phyloP scores from a whole-genome alignment of 495 filamentous ascomycete genomes.

The Xeromyces bisporus region DNA sequence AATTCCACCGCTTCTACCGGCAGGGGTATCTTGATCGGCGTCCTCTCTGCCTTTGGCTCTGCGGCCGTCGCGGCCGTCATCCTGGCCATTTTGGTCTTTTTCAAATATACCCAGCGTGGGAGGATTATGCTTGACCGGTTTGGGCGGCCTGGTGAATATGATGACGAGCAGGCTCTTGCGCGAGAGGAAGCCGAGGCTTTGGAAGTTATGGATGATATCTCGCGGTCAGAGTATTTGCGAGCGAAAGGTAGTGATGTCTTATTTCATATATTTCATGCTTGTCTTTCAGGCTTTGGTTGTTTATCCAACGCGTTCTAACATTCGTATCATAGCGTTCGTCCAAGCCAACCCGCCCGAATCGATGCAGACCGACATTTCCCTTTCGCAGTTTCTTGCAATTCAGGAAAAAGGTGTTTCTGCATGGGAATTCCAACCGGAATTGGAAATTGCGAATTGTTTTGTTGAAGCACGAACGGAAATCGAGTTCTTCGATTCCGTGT shows the following conservation, averaged over 20 bases:
- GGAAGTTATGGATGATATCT: constrained; percentile 88
- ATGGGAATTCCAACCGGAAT: constrained; percentile 96
- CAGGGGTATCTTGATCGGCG: constrained; percentile 82
- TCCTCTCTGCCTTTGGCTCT: constrained; percentile 92
- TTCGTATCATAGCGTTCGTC: constrained; percentile 53
- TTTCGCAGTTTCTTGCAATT: constrained; percentile 94
- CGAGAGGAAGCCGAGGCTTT: constrained; percentile 89
- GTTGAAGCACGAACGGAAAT: constrained; percentile 93
- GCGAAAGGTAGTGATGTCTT: constrained; percentile 90
- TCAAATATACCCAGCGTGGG: constrained; percentile 74
- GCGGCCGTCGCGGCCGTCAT: constrained; percentile 67
- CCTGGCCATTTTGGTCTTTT: constrained; percentile 80
- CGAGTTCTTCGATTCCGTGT: constrained; percentile 95
- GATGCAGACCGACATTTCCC: constrained; percentile 84
- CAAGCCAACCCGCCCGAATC: constrained; percentile 93
- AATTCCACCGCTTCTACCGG: constrained; percentile 37
- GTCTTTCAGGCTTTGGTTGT: constrained; percentile 1
- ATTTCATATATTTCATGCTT: background rate
- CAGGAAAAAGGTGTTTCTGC: constrained; percentile 98
- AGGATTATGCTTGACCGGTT: constrained; percentile 89
- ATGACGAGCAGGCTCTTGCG: constrained; percentile 86
- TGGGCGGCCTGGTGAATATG: constrained; percentile 86
- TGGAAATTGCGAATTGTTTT: constrained; percentile 98
- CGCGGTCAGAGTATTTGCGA: constrained; percentile 74
- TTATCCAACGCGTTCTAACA: constrained; percentile 6